Conservation (phyloP, 805 yeast species). For the Candida tammaniensis region DNA sequence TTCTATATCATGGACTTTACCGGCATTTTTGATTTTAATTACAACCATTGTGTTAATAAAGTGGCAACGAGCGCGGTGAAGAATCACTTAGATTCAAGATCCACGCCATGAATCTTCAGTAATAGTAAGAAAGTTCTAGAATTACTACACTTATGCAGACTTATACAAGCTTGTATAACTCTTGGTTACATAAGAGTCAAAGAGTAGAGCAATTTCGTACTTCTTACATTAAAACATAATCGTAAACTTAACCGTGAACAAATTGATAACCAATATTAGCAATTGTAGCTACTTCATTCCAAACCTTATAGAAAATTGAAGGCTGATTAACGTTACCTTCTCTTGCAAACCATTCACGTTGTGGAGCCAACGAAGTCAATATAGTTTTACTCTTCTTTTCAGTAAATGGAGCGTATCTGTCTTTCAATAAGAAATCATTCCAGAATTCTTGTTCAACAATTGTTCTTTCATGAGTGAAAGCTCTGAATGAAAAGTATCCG, state of each 20-base stretch:
- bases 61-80: no score
- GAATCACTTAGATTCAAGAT: no score
- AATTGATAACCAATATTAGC: slow-evolving; percentile 18
- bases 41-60: slow-evolving; percentile 3
- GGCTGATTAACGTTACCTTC: slow-evolving; percentile 35
- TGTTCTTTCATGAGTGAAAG: slow-evolving; percentile 78
- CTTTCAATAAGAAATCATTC: slow-evolving; percentile 56
- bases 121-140: no score
- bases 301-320: slow-evolving; percentile 25
- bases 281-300: slow-evolving; percentile 31
- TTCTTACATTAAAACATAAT: not conserved
- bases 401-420: slow-evolving; percentile 66
- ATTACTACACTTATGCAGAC: no score
- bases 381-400: slow-evolving; percentile 28
- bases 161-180: no score
- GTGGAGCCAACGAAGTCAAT: slow-evolving; percentile 18
- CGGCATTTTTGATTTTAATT: slow-evolving; percentile 38
- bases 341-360: slow-evolving; percentile 38
- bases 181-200: no score
- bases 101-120: no score
- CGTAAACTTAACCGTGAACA: slow-evolving; percentile 2
- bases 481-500: slow-evolving; percentile 49
- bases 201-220: no score
- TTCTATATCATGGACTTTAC: slow-evolving; percentile 37
- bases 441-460: slow-evolving; percentile 61